A percentile compares a stretch with the other conserved stretches of the same genome.
Evolutionary conservation across 2,329 filamentous ascomycete species (phyloP).

Genomic region (Ophiosphaerella narmari): DNA sequence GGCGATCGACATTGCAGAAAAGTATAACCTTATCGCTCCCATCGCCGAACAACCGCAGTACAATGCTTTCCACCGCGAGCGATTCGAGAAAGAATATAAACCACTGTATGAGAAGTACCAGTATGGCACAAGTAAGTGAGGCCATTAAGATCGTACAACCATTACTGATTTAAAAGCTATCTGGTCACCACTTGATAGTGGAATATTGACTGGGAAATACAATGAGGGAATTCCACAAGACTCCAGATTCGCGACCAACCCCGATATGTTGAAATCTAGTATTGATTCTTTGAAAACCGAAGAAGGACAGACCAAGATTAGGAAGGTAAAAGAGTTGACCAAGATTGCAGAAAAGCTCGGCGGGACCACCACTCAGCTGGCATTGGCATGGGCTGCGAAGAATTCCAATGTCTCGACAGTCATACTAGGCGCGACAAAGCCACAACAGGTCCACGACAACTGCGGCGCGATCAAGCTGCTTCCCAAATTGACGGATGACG

Average conservation of each 20-base stretch:
- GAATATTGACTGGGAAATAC: slow-evolving; percentile 67
- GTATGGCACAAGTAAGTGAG: slow-evolving; percentile 63
- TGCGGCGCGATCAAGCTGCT: slow-evolving; percentile 52
- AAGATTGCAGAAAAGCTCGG: slow-evolving; percentile 56
- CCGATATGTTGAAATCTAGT: slow-evolving; percentile 61
- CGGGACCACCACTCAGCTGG: slow-evolving; percentile 56
- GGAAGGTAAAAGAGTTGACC: slow-evolving; percentile 62
- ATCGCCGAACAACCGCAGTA: slow-evolving; percentile 62
- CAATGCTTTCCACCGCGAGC: slow-evolving; percentile 65
- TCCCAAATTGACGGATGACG: slow-evolving; percentile 45
- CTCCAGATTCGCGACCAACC: slow-evolving; percentile 61
- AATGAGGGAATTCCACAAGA: slow-evolving; percentile 26
- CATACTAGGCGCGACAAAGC: slow-evolving; percentile 60
- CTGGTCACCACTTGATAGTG: slow-evolving; percentile 61
- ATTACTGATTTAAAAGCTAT: not conserved
- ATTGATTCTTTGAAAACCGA: slow-evolving; percentile 57
- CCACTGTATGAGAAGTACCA: slow-evolving; percentile 62
- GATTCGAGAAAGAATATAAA: slow-evolving; percentile 65
- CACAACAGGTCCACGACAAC: slow-evolving; percentile 56
- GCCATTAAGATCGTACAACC: slow-evolving; percentile 49
- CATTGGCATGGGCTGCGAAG: slow-evolving; percentile 64
- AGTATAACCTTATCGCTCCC: slow-evolving; percentile 64
- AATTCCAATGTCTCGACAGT: slow-evolving; percentile 63
- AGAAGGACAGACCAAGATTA: slow-evolving; percentile 59
- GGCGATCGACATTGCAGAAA: slow-evolving; percentile 63